These are phyloP conservation scores for Artemisia argyi DNA, from an alignment of 129 eudicot species.

Conservation along the genomic window DNA sequence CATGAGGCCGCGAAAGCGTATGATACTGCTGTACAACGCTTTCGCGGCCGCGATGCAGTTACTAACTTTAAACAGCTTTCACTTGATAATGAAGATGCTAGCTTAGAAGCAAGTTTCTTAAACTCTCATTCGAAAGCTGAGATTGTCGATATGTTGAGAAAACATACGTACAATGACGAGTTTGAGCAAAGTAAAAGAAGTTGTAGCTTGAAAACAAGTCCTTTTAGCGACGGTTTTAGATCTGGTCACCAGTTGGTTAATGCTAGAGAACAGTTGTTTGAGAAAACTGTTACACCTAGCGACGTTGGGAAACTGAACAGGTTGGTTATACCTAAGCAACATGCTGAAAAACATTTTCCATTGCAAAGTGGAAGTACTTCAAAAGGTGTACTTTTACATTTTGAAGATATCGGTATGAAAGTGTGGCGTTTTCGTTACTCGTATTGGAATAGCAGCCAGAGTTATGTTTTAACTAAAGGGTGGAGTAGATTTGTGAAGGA, in stretches of 20 bases:
- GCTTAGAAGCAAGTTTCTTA: constrained; percentile 49
- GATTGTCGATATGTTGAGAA: constrained; percentile 86
- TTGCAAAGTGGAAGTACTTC: constrained; percentile 48
- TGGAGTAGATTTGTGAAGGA: constrained; percentile 98
- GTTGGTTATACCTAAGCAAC: constrained; percentile 87
- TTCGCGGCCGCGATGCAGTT: constrained; percentile 92
- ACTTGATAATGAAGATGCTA: constrained; percentile 30
- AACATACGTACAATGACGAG: constrained; percentile 84
- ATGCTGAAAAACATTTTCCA: constrained; percentile 91
- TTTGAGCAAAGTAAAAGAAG: constrained; percentile 62
- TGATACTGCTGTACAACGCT: constrained; percentile 78
- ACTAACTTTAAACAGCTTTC: constrained; percentile 61
- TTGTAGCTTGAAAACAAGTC: constrained; percentile 16
- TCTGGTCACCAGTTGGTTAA: constrained; percentile 30
- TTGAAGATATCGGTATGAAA: constrained; percentile 70
- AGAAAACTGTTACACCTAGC: constrained; percentile 77
- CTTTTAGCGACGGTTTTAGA: constrained; percentile 23
- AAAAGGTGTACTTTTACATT: constrained; percentile 74
- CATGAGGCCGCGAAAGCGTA: constrained; percentile 85
- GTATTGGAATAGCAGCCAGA: constrained; percentile 90
- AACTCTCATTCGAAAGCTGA: constrained; percentile 72
- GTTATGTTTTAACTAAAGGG: constrained; percentile 86
- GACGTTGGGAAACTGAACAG: constrained; percentile 91
- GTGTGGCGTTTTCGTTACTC: constrained; percentile 92
- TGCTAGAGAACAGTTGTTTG: constrained; percentile 57